A percentile compares a stretch with the other conserved stretches of the same genome.
Evolutionary conservation across 2,329 filamentous ascomycete species (phyloP).

Genomic region (Seiridium cupressi): DNA sequence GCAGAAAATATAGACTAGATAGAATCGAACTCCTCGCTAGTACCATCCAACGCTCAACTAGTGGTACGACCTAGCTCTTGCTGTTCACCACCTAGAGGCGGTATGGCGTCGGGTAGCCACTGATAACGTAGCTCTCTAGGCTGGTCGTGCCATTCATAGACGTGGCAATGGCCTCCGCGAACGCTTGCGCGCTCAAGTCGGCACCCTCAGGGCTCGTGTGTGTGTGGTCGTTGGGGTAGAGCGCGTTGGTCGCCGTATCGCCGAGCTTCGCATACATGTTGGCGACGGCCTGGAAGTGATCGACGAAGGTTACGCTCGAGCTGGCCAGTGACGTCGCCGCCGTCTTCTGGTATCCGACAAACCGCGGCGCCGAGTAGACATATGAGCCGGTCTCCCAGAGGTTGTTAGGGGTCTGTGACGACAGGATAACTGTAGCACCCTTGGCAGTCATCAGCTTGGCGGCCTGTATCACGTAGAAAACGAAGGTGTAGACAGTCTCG

Average conservation of each 20-base stretch:
- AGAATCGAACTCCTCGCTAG: not conserved
- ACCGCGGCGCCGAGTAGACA: constrained; percentile 44
- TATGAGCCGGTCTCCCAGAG: constrained; percentile 56
- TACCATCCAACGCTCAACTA: not conserved
- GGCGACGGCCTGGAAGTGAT: constrained; percentile 55
- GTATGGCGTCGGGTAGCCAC: not conserved
- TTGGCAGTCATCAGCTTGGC: constrained; percentile 38
- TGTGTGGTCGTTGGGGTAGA: constrained; percentile 59
- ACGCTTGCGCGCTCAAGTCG: constrained; percentile 49
- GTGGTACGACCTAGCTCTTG: no score
- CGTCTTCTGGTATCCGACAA: constrained; percentile 48
- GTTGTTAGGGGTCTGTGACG: constrained; percentile 49
- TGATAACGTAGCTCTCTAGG: constrained; percentile 14
- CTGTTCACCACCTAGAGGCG: not conserved
- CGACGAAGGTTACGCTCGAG: constrained; percentile 45
- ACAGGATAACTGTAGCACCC: constrained; percentile 60
- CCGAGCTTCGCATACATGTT: constrained; percentile 47
- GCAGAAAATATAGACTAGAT: constrained; percentile 1
- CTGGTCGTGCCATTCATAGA: constrained; percentile 21
- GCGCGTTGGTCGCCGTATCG: constrained; percentile 41
- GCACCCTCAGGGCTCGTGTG: constrained; percentile 57
- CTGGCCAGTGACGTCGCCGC: constrained; percentile 13
- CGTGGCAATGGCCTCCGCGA: constrained; percentile 48
- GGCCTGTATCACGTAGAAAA: constrained; percentile 24
- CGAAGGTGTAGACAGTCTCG: constrained; percentile 28